Evolutionary conservation across 331 rosid species (phyloP).

Genomic region (Erythrophleum ivorense): DNA sequence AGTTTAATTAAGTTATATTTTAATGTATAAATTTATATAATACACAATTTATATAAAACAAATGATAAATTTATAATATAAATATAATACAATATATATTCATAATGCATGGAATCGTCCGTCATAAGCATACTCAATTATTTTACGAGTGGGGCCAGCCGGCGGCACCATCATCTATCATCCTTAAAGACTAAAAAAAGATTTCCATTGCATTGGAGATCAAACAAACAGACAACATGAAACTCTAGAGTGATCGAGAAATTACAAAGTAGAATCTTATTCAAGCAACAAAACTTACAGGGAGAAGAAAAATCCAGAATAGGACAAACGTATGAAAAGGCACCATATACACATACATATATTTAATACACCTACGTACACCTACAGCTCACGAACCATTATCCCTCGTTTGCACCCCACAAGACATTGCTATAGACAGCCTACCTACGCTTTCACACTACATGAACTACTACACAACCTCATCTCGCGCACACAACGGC

Average conservation of each 20-base stretch:
- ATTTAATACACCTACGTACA: neutral
- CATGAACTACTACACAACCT: neutral
- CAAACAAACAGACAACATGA: neutral
- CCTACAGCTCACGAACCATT: slow-evolving; percentile 5
- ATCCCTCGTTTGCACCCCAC: neutral
- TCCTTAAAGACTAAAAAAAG: too few relatives aligned
- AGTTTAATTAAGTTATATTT: too few relatives aligned
- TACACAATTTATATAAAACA: too few relatives aligned
- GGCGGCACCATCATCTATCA: neutral
- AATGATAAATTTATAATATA: too few relatives aligned
- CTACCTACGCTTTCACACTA: neutral
- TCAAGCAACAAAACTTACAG: neutral
- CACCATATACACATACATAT: neutral
- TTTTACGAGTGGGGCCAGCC: neutral
- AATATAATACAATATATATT: too few relatives aligned
- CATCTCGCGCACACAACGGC: neutral
- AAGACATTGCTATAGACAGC: neutral
- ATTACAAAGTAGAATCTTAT: neutral
- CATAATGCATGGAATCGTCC: too few relatives aligned
- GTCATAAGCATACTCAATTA: too few relatives aligned
- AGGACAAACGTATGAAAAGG: neutral
- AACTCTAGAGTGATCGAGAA: neutral
- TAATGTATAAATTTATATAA: too few relatives aligned
- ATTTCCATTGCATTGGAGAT: too few relatives aligned
- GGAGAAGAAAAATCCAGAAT: neutral